phyloP scores from a whole-genome alignment of 352 stramenopile species.

The Pythium utonaiense region DNA sequence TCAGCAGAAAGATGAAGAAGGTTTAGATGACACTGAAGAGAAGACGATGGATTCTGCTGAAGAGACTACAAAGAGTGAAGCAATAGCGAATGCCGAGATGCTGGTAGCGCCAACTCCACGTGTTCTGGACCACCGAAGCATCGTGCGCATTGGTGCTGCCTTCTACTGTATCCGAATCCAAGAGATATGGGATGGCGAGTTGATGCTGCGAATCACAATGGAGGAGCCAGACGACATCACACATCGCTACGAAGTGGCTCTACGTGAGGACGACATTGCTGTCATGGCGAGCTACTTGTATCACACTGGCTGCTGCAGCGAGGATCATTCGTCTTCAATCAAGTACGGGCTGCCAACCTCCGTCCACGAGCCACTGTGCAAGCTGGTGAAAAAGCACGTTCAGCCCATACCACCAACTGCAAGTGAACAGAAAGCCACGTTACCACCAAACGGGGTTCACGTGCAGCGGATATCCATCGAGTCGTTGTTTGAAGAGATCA shows the following conservation, averaged over 20 bases:
- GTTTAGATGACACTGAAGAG: no score
- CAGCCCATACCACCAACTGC: background rate
- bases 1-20: background rate
- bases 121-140: conserved; percentile 51
- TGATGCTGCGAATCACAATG: conserved; percentile 52
- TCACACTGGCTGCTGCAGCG: conserved; percentile 12
- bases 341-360: conserved; percentile 27
- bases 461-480: conserved; percentile 18
- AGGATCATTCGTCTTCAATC: conserved; percentile 17
- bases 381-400: conserved; percentile 27
- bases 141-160: conserved; percentile 37
- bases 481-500: background rate
- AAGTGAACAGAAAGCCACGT: background rate
- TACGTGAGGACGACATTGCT: conserved; percentile 34
- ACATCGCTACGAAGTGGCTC: conserved; percentile 26
- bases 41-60: no score
- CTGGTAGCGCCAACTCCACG: background rate
- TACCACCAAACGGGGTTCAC: background rate
- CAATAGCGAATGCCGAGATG: background rate
- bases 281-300: conserved; percentile 33
- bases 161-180: conserved; percentile 63
- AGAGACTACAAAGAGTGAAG: no score
- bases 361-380: conserved; percentile 28
- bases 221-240: conserved; percentile 45
- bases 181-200: conserved; percentile 62